phyloP scores from a whole-genome alignment of 116 monocot genomes.

The Dioscorea cayenensis region DNA sequence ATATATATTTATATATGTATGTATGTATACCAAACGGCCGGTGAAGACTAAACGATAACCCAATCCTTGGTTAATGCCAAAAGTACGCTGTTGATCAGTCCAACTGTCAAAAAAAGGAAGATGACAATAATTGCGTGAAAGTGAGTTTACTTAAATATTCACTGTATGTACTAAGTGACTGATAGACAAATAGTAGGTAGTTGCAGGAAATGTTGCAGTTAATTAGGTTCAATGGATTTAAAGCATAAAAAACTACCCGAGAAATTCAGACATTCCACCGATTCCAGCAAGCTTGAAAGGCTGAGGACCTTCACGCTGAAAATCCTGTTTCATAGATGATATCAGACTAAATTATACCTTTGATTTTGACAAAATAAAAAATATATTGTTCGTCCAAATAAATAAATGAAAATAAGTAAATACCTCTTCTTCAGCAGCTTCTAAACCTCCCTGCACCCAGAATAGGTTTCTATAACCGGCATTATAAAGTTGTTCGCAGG shows the following conservation, averaged over 20 bases:
- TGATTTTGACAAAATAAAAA: neutral
- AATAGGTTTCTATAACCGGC: slow-evolving; percentile 85
- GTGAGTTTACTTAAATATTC: neutral
- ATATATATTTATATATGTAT: neutral
- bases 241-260: slow-evolving; percentile 46
- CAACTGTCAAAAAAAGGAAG: slow-evolving; percentile 40
- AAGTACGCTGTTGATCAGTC: slow-evolving; percentile 85
- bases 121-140: neutral
- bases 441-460: slow-evolving; percentile 97
- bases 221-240: neutral
- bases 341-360: neutral
- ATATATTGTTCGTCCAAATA: neutral
- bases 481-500: slow-evolving; percentile 83
- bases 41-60: slow-evolving; percentile 78
- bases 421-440: slow-evolving; percentile 96
- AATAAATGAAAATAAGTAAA: neutral
- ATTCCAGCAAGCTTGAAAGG: slow-evolving; percentile 93
- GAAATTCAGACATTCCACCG: slow-evolving; percentile 90
- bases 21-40: slow-evolving; percentile 86
- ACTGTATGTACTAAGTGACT: neutral
- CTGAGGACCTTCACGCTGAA: slow-evolving; percentile 76
- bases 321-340: slow-evolving; percentile 48
- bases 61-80: slow-evolving; percentile 88
- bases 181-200: neutral
- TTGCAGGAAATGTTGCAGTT: too few relatives aligned